Percentiles rank a stretch among this genome's conserved stretches.
Conservation (phyloP, 2,329 filamentous ascomycete genomes). For the Hypoxylon sp. region DNA sequence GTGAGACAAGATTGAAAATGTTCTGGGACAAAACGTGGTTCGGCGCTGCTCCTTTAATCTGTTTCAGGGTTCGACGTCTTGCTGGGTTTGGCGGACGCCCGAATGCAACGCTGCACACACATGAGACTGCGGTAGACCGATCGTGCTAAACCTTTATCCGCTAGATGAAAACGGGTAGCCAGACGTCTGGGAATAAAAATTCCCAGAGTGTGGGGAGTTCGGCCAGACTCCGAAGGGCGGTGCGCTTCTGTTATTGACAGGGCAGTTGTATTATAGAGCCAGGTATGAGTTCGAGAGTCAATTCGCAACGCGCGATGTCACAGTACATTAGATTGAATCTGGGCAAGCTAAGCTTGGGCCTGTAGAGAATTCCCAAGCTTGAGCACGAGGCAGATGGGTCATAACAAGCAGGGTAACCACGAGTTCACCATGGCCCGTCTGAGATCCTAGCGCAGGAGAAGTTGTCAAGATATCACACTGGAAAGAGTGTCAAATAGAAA, state of each 20-base stretch:
- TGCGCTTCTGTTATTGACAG: constrained; percentile 42
- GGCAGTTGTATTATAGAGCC: constrained; percentile 42
- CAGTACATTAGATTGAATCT: constrained; percentile 35
- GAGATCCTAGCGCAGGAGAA: constrained; percentile 5
- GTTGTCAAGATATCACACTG: constrained; percentile 14
- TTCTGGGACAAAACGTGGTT: constrained; percentile 49
- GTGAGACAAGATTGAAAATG: constrained; percentile 44
- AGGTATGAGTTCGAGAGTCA: constrained; percentile 28
- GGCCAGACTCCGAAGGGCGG: constrained; percentile 41
- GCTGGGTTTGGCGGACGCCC: constrained; percentile 49
- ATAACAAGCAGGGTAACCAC: constrained; percentile 14
- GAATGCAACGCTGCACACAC: constrained; percentile 51
- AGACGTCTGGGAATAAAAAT: constrained; percentile 49
- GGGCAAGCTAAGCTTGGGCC: constrained; percentile 20
- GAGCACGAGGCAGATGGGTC: constrained; percentile 4
- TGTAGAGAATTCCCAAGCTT: constrained; percentile 20
- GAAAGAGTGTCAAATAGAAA: constrained; percentile 26
- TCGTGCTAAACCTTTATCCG: constrained; percentile 53
- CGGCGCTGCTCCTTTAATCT: constrained; percentile 53
- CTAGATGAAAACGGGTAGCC: constrained; percentile 52
- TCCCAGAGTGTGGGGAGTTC: constrained; percentile 46
- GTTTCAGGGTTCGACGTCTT: constrained; percentile 47
- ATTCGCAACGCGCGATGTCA: constrained; percentile 41
- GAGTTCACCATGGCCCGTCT: constrained; percentile 10
- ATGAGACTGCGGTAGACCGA: constrained; percentile 49